These are phyloP conservation scores for Quillaja saponaria DNA, from an alignment of 306 rosid species.

Conservation along the genomic window DNA sequence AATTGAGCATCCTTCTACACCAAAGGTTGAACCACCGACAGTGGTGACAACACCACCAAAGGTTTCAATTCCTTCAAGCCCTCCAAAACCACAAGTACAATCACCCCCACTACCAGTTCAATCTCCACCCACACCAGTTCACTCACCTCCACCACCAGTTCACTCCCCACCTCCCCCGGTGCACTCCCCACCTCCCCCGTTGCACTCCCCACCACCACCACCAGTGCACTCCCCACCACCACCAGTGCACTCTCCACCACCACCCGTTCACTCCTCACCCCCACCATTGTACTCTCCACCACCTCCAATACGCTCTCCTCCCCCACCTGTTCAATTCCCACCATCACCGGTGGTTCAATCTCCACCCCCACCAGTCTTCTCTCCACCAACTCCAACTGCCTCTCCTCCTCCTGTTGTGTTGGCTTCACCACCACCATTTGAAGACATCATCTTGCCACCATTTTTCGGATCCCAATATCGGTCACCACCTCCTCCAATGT, in stretches of 20 bases:
- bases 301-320: conserved; percentile 18
- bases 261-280: neutral
- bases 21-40: neutral
- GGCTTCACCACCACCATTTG: neutral
- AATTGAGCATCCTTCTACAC: neutral
- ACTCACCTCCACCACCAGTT: conserved; percentile 1
- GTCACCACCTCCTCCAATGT: conserved; percentile 72
- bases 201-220: neutral
- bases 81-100: neutral
- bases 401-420: neutral
- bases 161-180: conserved; percentile 5
- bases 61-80: neutral
- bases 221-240: neutral
- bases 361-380: neutral
- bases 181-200: neutral
- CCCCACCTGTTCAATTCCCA: conserved; percentile 18
- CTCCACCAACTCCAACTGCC: neutral
- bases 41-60: neutral
- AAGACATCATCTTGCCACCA: conserved; percentile 48
- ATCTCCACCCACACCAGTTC: neutral
- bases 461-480: conserved; percentile 42
- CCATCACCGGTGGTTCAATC: conserved; percentile 7
- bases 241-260: neutral
- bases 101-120: neutral
- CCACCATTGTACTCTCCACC: conserved; percentile 28